Evolutionary conservation across 306 rosid genomes (phyloP).

Genomic region (Nissolia schottii): DNA sequence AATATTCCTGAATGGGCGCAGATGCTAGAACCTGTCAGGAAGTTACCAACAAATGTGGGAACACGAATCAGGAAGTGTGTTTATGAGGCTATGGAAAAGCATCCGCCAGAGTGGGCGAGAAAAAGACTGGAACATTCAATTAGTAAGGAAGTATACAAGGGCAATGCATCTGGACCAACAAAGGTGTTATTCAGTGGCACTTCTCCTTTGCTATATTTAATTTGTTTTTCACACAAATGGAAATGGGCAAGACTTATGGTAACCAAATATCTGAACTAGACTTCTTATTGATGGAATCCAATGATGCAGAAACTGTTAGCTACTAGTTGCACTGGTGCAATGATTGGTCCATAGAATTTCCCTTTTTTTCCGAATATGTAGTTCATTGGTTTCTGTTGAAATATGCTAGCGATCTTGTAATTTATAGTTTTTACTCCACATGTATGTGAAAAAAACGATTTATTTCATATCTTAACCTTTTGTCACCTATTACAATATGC

Average conservation of each 20-base stretch:
- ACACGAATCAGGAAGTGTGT: constrained; percentile 97
- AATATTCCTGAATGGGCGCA: constrained; percentile 86
- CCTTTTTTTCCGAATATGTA: not conserved
- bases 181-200: constrained; percentile 56
- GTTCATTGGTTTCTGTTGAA: not conserved
- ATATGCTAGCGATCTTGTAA: constrained; percentile 3
- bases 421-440: not conserved
- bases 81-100: constrained; percentile 66
- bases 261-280: not conserved
- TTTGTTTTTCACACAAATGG: not conserved
- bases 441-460: not conserved
- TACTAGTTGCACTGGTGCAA: not conserved
- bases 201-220: constrained; percentile 12
- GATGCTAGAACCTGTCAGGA: constrained; percentile 86
- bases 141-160: constrained; percentile 96
- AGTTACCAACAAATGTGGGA: constrained; percentile 97
- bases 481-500: not conserved
- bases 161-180: constrained; percentile 99
- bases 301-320: not conserved
- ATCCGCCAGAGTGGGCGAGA: constrained; percentile 97
- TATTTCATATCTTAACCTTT: not conserved
- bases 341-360: not conserved
- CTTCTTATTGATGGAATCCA: not conserved
- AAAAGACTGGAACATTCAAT: constrained; percentile 77
- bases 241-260: not conserved